Evolutionary conservation across 148 eudicot genomes (phyloP).

Genomic region (Suaeda aralocaspica): DNA sequence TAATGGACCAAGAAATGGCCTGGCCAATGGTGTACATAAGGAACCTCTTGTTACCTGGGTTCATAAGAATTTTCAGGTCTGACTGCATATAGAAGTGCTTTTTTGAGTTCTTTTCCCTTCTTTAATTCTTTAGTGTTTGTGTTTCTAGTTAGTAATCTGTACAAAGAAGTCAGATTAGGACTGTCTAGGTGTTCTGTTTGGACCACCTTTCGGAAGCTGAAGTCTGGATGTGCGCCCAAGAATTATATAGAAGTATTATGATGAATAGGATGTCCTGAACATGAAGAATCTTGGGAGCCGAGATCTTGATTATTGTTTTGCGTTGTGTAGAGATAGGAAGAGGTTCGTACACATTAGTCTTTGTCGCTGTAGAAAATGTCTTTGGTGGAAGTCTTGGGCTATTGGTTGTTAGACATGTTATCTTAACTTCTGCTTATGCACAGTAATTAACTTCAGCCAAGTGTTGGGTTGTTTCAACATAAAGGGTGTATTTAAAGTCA

Average conservation of each 20-base stretch:
- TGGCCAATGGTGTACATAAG: conserved; percentile 42
- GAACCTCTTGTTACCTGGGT: conserved; percentile 81
- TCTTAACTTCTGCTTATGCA: too few relatives aligned
- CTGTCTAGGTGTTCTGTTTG: background rate
- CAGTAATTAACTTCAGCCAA: background rate
- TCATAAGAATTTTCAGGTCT: conserved; percentile 76
- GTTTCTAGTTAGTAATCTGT: too few relatives aligned
- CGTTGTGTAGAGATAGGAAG: background rate
- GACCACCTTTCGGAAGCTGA: background rate
- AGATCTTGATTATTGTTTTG: background rate
- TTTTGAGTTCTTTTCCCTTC: background rate
- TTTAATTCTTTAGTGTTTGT: background rate
- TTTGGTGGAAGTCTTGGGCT: background rate
- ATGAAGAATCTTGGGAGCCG: background rate
- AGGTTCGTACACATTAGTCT: background rate
- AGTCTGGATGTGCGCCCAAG: background rate
- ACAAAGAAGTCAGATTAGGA: background rate
- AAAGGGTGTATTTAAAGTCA: background rate
- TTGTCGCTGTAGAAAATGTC: background rate
- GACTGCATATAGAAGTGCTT: background rate
- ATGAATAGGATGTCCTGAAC: background rate
- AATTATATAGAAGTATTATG: background rate
- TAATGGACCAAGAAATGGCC: conserved; percentile 45
- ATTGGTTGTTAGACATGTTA: too few relatives aligned
- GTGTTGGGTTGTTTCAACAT: background rate